Conservation (phyloP, 116 monocot genomes). For the Dioscorea cayenensis region DNA sequence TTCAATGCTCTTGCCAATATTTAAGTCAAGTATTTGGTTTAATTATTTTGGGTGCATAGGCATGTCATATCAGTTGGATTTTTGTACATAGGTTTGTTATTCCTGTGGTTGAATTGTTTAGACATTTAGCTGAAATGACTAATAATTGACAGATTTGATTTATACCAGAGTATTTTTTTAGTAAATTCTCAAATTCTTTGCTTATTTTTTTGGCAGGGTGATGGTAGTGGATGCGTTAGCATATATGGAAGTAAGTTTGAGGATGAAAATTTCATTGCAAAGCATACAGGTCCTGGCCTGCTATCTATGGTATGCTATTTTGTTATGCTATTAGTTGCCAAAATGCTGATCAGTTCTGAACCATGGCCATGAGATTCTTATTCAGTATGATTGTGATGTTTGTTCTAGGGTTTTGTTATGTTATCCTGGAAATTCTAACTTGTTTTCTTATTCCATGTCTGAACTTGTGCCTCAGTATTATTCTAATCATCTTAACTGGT, state of each 20-base stretch:
- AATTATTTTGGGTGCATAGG: not conserved
- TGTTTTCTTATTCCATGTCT: not conserved
- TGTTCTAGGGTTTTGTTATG: not conserved
- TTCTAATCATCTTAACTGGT: not conserved
- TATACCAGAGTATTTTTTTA: too few relatives aligned
- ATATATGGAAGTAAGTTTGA: constrained; percentile 98
- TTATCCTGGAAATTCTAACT: constrained; percentile 2
- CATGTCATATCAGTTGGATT: not conserved
- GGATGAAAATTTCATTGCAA: constrained; percentile 97
- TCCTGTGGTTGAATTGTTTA: too few relatives aligned
- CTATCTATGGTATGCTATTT: constrained; percentile 75
- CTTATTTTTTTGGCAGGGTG: constrained; percentile 47
- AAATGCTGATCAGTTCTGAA: not conserved
- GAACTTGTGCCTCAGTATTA: not conserved
- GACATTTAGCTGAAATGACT: too few relatives aligned
- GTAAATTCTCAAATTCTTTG: not conserved
- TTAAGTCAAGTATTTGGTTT: not conserved
- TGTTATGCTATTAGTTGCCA: not conserved
- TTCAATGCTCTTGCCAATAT: not conserved
- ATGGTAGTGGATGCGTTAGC: constrained; percentile 90
- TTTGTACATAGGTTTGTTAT: not conserved
- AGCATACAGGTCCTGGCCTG: constrained; percentile 95
- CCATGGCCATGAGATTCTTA: not conserved
- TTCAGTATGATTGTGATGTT: not conserved
- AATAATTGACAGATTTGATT: too few relatives aligned